Evolutionary conservation across 306 rosid species (phyloP).

Genomic region (Vigna reflexopilosa): DNA sequence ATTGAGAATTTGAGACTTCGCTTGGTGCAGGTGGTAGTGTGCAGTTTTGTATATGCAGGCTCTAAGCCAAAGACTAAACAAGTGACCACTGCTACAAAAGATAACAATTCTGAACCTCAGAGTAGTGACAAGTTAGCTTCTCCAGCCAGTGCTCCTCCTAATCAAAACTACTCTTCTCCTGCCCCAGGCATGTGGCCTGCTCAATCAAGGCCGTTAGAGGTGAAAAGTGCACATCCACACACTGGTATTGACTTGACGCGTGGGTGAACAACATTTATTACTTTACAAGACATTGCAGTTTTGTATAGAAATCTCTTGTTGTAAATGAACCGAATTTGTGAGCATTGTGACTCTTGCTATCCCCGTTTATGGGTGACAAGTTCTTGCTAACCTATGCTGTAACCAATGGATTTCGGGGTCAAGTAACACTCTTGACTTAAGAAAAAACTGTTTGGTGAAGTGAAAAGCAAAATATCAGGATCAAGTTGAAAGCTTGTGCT

Average conservation of each 20-base stretch:
- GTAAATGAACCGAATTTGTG: slow-evolving; percentile 65
- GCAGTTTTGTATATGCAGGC: slow-evolving; percentile 83
- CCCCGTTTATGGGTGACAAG: slow-evolving; percentile 36
- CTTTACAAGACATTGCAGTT: slow-evolving; percentile 63
- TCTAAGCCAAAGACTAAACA: slow-evolving; percentile 72
- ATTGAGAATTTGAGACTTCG: slow-evolving; percentile 18
- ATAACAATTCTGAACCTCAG: slow-evolving; percentile 60
- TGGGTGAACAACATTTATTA: slow-evolving; percentile 56
- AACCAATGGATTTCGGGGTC: slow-evolving; percentile 50
- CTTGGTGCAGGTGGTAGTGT: slow-evolving; percentile 78
- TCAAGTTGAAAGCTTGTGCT: background rate
- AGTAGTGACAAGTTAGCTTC: slow-evolving; percentile 61
- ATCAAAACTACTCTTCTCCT: slow-evolving; percentile 66
- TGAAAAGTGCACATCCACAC: slow-evolving; percentile 65
- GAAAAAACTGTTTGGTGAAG: slow-evolving; percentile 1
- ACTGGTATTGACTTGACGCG: slow-evolving; percentile 93
- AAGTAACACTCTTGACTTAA: slow-evolving; percentile 36
- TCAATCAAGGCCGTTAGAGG: slow-evolving; percentile 59
- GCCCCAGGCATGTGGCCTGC: slow-evolving; percentile 69
- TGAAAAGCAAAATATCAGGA: background rate
- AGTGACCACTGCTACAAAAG: slow-evolving; percentile 44
- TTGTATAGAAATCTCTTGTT: slow-evolving; percentile 75
- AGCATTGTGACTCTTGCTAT: slow-evolving; percentile 57
- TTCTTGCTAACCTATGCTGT: slow-evolving; percentile 58
- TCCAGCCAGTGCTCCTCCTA: slow-evolving; percentile 56